phyloP scores from a whole-genome alignment of 768 basidiomycete genomes.

The Goffeauzyma gilvescens region DNA sequence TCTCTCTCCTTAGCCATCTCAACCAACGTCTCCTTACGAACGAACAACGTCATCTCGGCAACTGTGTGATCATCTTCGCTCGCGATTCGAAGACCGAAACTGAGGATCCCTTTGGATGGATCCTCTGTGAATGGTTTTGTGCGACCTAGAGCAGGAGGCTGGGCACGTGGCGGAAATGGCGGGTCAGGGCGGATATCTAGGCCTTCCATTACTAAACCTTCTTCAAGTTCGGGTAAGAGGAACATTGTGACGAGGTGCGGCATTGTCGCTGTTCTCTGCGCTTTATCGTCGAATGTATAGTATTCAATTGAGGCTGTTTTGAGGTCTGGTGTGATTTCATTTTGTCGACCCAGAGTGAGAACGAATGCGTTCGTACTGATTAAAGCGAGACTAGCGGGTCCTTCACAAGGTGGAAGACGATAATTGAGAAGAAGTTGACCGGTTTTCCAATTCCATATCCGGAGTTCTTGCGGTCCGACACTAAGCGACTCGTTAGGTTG shows the following conservation, averaged over 20 bases:
- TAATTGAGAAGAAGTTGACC: constrained; percentile 40
- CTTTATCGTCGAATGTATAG: constrained; percentile 1
- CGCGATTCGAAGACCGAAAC: not conserved
- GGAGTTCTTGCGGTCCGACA: constrained; percentile 33
- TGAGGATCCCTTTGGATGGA: constrained; percentile 3
- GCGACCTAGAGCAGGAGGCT: not conserved
- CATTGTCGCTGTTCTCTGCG: not conserved
- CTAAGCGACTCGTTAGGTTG: constrained; percentile 4
- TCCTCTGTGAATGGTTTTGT: constrained; percentile 9
- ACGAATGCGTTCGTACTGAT: not conserved
- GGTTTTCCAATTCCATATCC: constrained; percentile 52
- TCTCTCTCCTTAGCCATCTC: not conserved
- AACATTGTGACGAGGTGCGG: not conserved
- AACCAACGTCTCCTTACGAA: constrained; percentile 2
- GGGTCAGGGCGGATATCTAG: constrained; percentile 2
- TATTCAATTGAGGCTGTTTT: not conserved
- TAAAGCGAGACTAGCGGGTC: not conserved
- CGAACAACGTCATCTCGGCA: constrained; percentile 1
- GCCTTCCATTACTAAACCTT: too few species aligned
- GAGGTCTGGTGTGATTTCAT: too few species aligned
- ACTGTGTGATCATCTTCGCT: not conserved
- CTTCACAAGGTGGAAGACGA: not conserved
- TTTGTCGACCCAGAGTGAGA: not conserved
- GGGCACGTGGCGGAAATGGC: not conserved
- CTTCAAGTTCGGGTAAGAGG: not conserved